These are phyloP conservation scores for Mycena kentingensis DNA, from an alignment of 768 basidiomycete species.

Conservation along the genomic window DNA sequence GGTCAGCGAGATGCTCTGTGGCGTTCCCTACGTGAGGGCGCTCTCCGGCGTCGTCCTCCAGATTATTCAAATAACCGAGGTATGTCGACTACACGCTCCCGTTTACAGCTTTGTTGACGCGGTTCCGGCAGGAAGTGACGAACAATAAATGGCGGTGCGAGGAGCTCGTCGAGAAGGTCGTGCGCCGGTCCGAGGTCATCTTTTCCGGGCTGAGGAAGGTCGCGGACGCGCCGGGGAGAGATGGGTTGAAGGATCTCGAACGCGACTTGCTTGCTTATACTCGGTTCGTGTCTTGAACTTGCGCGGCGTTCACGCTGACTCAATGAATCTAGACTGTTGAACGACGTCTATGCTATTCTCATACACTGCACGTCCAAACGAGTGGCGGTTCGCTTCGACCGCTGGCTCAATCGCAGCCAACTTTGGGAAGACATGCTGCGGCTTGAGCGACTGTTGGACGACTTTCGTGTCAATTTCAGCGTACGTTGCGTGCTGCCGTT, in stretches of 20 bases:
- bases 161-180: conserved; percentile 21
- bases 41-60: conserved; percentile 16
- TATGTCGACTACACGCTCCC: conserved; percentile 8
- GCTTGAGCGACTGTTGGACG: conserved; percentile 21
- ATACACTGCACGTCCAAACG: conserved; percentile 19
- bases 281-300: background rate
- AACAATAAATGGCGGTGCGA: conserved; percentile 21
- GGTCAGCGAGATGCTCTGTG: conserved; percentile 16
- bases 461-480: conserved; percentile 22
- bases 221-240: conserved; percentile 6
- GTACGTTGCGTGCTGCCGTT: conserved; percentile 3
- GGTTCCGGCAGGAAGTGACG: conserved; percentile 16
- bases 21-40: conserved; percentile 17
- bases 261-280: conserved; percentile 15
- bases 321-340: conserved; percentile 2
- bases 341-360: conserved; percentile 11
- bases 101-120: background rate
- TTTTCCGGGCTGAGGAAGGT: conserved; percentile 14
- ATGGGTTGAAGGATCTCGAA: conserved; percentile 19
- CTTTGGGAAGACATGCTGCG: conserved; percentile 19
- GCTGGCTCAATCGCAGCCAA: conserved; percentile 17
- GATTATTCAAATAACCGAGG: conserved; percentile 23
- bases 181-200: conserved; percentile 17
- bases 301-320: background rate
- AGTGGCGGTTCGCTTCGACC: conserved; percentile 12